Evolutionary conservation across 2,329 filamentous ascomycete genomes (phyloP), one percentile per base, ranked within the genome.

Genomic region (Proliferodiscus dingleyae): DNA sequence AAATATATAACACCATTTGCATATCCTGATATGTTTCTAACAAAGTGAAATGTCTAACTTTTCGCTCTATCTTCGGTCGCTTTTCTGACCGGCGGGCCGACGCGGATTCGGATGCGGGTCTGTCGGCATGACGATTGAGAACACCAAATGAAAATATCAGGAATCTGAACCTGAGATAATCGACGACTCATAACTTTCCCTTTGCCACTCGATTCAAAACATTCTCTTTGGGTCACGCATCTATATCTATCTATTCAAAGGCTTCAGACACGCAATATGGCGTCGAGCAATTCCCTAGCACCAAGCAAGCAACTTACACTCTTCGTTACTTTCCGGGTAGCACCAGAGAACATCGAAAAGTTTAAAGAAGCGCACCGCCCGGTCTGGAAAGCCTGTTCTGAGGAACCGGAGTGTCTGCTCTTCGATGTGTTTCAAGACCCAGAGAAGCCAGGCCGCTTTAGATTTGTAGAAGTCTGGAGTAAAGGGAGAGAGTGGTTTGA

Each of bases 321-420:
- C 22, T 47, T 47, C 29, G 45, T 47, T 5, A 47, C 45, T 13
- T 33, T 43, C 33, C 24, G 34, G 3, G 40, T 47, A 22, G 13
- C 39, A 15, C 28, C 45, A n/a, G 16, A 13, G 2, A 26, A 39
- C 34, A 43, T 43, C 19, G 33, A 38, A 16, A 39, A 24, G 16
- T 43, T 47, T 40, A 47, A 47, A 23, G 34, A 38, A 33, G 34
- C 34, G 3, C 45, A 47, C 26, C 33, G 45, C 9, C 33, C 33
- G 11, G 18, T 37, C 15, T 37, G 33, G 33, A 37, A 37, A 37
- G 33, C 33, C 3, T 37, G 33, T 21, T 37, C 33, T 5, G 38
- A 46, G 40, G 22, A 39, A 18, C 6, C 19, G 13, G 22, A 22
- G 29, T 24, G n/a, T 3, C 22, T 18, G 13, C 11, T 43, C 4